Conservation (phyloP, 306 rosid species). For the Cucurbita pepo region DNA sequence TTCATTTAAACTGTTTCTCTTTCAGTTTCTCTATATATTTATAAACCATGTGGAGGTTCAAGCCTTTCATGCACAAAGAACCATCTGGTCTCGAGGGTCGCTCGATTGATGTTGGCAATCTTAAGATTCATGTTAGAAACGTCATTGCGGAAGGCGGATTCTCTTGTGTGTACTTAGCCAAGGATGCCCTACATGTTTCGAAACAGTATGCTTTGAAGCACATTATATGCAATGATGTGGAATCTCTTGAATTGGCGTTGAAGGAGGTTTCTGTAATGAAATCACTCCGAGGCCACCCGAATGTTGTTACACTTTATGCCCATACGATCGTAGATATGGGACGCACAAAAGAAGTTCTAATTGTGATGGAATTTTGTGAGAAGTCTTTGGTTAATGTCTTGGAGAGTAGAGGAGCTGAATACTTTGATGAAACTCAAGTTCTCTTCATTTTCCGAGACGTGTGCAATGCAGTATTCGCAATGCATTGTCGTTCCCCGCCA, state of each 20-base stretch:
- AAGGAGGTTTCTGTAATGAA: conserved; percentile 79
- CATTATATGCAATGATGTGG: conserved; percentile 82
- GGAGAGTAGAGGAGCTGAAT: conserved; percentile 77
- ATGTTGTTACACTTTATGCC: conserved; percentile 66
- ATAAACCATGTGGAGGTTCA: conserved; percentile 74
- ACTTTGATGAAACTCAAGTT: conserved; percentile 78
- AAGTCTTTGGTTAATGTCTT: conserved; percentile 74
- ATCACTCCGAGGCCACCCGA: conserved; percentile 73
- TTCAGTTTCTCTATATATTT: background rate
- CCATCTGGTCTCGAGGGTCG: conserved; percentile 86
- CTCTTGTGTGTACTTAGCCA: conserved; percentile 88
- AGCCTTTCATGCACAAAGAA: conserved; percentile 86
- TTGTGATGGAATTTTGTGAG: conserved; percentile 92
- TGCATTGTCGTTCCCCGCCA: conserved; percentile 88
- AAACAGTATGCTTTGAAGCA: conserved; percentile 96
- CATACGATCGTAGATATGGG: conserved; percentile 80
- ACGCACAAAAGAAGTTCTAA: conserved; percentile 78
- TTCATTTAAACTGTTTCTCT: background rate
- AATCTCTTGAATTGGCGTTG: conserved; percentile 64
- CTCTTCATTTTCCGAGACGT: conserved; percentile 78
- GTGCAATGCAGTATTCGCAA: conserved; percentile 80
- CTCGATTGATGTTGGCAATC: conserved; percentile 63
- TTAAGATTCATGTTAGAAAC: conserved; percentile 58
- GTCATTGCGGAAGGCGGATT: conserved; percentile 95
- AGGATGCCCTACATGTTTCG: conserved; percentile 58